Evolutionary conservation across 805 yeast genomes (phyloP).

Genomic region (Zygotorulaspora florentina): DNA sequence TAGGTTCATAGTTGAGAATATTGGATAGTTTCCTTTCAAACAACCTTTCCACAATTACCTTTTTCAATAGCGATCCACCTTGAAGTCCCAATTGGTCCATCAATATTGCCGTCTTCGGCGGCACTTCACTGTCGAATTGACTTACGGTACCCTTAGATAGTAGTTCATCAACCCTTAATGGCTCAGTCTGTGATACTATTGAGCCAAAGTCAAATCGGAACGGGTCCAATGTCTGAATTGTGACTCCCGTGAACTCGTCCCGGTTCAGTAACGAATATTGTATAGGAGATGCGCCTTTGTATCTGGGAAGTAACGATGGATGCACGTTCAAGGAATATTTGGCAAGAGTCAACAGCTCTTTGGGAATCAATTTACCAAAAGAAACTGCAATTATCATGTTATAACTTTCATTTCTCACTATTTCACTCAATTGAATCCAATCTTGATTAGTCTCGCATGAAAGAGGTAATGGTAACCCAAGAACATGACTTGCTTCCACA

Average conservation of each 20-base stretch:
- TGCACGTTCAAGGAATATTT: conserved; percentile 79
- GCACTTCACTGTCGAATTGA: conserved; percentile 41
- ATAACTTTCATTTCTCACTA: conserved; percentile 33
- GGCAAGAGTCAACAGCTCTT: conserved; percentile 44
- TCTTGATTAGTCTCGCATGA: conserved; percentile 25
- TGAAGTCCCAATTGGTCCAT: conserved; percentile 47
- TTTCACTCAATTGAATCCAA: conserved; percentile 10
- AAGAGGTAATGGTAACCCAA: conserved; percentile 29
- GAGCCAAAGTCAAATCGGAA: conserved; percentile 77
- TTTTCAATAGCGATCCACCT: conserved; percentile 58
- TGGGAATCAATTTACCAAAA: conserved; percentile 79
- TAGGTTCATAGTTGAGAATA: conserved; percentile 10
- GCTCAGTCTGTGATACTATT: conserved; percentile 54
- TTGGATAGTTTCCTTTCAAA: conserved; percentile 18
- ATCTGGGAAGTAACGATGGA: conserved; percentile 79
- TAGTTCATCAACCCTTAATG: conserved; percentile 16
- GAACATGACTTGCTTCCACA: conserved; percentile 37
- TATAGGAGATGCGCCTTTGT: conserved; percentile 87
- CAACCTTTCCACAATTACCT: conserved; percentile 39
- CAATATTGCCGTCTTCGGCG: conserved; percentile 32
- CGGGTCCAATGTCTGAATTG: conserved; percentile 88
- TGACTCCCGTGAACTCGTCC: conserved; percentile 68
- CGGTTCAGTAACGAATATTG: conserved; percentile 70
- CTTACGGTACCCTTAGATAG: conserved; percentile 37
- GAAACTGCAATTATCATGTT: conserved; percentile 87